A percentile compares a stretch with the other conserved stretches of the same genome.
These are phyloP conservation scores for Phytophthora cactorum DNA, from an alignment of 352 stramenopile species.

Conservation along the genomic window DNA sequence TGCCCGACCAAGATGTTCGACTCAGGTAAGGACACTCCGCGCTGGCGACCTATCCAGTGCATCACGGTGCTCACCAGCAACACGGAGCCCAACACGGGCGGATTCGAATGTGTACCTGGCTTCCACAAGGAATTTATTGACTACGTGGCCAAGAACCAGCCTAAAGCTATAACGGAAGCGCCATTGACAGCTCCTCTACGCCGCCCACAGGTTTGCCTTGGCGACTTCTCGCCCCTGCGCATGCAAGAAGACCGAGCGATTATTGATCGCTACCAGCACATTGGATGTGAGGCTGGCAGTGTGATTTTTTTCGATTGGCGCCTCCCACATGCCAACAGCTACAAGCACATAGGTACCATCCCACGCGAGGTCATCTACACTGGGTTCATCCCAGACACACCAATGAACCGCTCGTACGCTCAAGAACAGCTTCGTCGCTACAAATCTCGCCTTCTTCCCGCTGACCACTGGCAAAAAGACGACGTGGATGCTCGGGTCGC, in stretches of 20 bases:
- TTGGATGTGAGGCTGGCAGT: constrained; percentile 68
- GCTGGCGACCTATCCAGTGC: constrained; percentile 91
- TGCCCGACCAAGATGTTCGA: constrained; percentile 80
- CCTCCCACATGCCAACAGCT: constrained; percentile 89
- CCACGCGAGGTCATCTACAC: constrained; percentile 88
- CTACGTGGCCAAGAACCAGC: constrained; percentile 53
- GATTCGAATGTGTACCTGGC: constrained; percentile 86
- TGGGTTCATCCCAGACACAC: constrained; percentile 76
- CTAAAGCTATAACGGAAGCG: constrained; percentile 17
- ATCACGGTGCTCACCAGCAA: constrained; percentile 87
- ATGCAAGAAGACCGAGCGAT: constrained; percentile 84
- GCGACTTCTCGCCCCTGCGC: constrained; percentile 87
- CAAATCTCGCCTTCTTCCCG: constrained; percentile 58
- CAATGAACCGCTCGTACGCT: constrained; percentile 77
- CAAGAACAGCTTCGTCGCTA: constrained; percentile 81
- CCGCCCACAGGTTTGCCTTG: constrained; percentile 81
- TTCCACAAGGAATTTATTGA: constrained; percentile 88
- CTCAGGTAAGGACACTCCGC: constrained; percentile 71
- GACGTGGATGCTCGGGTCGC: constrained; percentile 58
- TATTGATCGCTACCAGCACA: constrained; percentile 74
- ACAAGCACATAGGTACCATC: constrained; percentile 61
- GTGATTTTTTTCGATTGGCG: constrained; percentile 91
- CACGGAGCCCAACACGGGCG: constrained; percentile 67
- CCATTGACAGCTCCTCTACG: constrained; percentile 17
- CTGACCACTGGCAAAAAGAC: constrained; percentile 83